These are phyloP conservation scores for Metrosideros polymorpha DNA, from an alignment of 441 rosid species.

Conservation along the genomic window DNA sequence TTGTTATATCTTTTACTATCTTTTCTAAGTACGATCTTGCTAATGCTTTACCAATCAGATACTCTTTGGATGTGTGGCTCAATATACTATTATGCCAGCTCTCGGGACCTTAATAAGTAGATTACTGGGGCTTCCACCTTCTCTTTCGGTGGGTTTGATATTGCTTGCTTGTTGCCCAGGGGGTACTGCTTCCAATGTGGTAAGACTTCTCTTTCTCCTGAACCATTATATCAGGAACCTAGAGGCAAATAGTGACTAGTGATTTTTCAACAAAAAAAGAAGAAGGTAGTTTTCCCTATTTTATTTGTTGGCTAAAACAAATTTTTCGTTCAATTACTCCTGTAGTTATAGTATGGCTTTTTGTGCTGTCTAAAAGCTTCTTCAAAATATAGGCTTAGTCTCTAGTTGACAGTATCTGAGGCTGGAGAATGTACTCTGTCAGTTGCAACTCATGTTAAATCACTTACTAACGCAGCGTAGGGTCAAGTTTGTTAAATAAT, in stretches of 20 bases:
- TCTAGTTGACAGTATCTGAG: neutral
- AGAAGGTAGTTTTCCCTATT: neutral
- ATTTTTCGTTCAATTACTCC: neutral
- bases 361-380: neutral
- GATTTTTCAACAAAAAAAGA: neutral
- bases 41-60: conserved; percentile 27
- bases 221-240: neutral
- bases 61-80: conserved; percentile 52
- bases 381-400: neutral
- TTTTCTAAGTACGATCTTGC: neutral
- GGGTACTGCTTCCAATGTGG: conserved; percentile 71
- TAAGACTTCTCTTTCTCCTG: conserved; percentile 8
- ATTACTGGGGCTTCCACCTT: conserved; percentile 42
- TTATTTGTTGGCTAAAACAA: neutral
- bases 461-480: neutral
- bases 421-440: neutral
- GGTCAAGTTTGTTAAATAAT: neutral
- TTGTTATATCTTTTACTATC: neutral
- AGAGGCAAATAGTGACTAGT: neutral
- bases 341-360: neutral
- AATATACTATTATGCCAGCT: conserved; percentile 54
- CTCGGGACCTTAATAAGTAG: conserved; percentile 37
- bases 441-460: neutral
- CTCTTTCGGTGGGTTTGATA: conserved; percentile 57
- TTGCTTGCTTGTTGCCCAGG: conserved; percentile 60